Conservation (phyloP, 1,284 basidiomycete species). For the Ustilago bromivora region DNA sequence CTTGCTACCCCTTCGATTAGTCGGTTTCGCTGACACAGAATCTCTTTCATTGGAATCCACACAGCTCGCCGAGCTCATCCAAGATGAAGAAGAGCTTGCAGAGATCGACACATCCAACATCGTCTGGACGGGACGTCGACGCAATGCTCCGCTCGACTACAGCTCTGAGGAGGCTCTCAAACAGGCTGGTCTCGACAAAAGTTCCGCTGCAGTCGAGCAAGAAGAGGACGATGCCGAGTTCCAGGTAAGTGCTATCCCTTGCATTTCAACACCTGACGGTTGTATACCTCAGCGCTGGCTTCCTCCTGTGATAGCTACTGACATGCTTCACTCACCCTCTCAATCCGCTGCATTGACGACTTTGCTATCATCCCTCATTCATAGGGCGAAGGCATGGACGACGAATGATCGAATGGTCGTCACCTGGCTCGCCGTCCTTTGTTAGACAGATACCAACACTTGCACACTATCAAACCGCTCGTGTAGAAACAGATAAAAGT, state of each 20-base stretch:
- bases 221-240: constrained; percentile 59
- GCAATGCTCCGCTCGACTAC: constrained; percentile 57
- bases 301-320: no score
- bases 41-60: background rate
- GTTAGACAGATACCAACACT: background rate
- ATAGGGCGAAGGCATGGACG: constrained; percentile 41
- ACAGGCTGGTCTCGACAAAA: constrained; percentile 50
- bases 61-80: constrained; percentile 47
- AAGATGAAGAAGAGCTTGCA: constrained; percentile 55
- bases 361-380: background rate
- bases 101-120: constrained; percentile 58
- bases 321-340: background rate
- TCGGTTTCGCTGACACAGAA: constrained; percentile 3
- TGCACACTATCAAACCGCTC: background rate
- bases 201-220: constrained; percentile 25
- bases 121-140: constrained; percentile 48
- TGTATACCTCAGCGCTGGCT: no score
- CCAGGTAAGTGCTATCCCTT: constrained; percentile 30
- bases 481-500: constrained; percentile 18
- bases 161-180: constrained; percentile 60
- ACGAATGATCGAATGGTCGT: constrained; percentile 9
- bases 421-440: background rate
- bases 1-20: background rate
- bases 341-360: background rate
- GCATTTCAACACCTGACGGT: background rate